Percentiles rank a stretch among this genome's conserved stretches.
Conservation (phyloP, 306 rosid species). For the Myrica gale region DNA sequence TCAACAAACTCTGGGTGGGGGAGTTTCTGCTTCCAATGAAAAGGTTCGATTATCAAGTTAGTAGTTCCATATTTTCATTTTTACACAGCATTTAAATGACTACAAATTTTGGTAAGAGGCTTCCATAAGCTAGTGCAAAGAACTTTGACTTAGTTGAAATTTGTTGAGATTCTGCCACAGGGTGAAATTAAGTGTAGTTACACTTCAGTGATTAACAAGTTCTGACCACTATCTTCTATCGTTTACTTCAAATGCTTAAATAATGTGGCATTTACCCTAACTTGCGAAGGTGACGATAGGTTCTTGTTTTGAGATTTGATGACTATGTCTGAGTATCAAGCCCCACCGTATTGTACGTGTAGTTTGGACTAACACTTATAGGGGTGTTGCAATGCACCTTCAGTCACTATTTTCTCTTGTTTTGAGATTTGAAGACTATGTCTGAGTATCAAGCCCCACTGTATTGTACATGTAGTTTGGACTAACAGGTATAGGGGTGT, state of each 20-base stretch:
- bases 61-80: neutral
- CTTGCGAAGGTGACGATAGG: neutral
- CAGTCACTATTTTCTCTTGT: no score
- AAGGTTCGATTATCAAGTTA: slow-evolving; percentile 44
- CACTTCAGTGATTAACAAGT: neutral
- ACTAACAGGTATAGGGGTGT: no score
- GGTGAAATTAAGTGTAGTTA: neutral
- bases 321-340: neutral
- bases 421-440: no score
- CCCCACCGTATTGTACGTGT: neutral
- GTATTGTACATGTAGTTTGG: no score
- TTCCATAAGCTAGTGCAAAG: neutral
- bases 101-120: neutral
- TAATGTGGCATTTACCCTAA: neutral
- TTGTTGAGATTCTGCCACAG: neutral
- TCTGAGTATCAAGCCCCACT: no score
- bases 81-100: neutral
- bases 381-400: neutral
- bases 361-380: neutral
- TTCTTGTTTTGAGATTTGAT: neutral
- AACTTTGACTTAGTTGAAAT: neutral
- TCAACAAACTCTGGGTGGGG: slow-evolving; percentile 49
- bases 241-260: neutral
- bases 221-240: neutral
- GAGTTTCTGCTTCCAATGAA: slow-evolving; percentile 46